A percentile compares a stretch with the other conserved stretches of the same genome.
Conservation (phyloP, 2,329 filamentous ascomycete species). For the Exophiala dermatitidis region DNA sequence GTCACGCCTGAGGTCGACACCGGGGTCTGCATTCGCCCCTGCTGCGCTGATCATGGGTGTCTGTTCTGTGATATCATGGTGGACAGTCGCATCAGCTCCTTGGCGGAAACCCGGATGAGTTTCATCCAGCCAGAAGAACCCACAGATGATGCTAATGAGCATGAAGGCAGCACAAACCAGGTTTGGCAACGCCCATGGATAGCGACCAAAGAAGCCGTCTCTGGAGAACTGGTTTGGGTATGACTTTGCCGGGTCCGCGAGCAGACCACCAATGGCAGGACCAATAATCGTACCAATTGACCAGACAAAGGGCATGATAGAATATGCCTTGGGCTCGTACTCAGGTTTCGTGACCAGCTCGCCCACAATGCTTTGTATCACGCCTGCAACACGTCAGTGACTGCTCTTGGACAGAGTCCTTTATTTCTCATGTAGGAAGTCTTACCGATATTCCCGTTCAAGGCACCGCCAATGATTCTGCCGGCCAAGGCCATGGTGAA, state of each 20-base stretch:
- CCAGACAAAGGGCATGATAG: constrained; percentile 94
- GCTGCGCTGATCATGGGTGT: constrained; percentile 70
- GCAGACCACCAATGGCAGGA: constrained; percentile 77
- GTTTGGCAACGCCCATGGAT: constrained; percentile 86
- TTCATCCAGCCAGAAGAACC: constrained; percentile 76
- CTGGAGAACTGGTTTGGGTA: constrained; percentile 65
- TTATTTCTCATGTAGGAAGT: background rate
- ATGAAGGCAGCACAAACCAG: constrained; percentile 72
- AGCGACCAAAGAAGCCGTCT: constrained; percentile 61
- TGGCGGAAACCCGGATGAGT: constrained; percentile 79
- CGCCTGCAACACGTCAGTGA: constrained; percentile 42
- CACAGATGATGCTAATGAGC: constrained; percentile 68
- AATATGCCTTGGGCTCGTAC: constrained; percentile 80
- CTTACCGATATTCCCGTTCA: constrained; percentile 75
- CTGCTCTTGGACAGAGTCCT: background rate
- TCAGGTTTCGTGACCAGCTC: constrained; percentile 77
- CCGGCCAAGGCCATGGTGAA: constrained; percentile 77
- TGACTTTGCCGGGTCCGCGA: constrained; percentile 67
- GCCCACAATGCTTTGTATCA: constrained; percentile 87
- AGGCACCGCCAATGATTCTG: constrained; percentile 66
- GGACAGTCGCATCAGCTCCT: constrained; percentile 36
- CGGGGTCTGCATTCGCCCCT: constrained; percentile 64
- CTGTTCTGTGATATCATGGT: constrained; percentile 47
- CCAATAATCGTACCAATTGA: constrained; percentile 82
- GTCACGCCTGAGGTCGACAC: constrained; percentile 67